phyloP scores from a whole-genome alignment of 2,329 filamentous ascomycete species.

The Fusarium coicis region DNA sequence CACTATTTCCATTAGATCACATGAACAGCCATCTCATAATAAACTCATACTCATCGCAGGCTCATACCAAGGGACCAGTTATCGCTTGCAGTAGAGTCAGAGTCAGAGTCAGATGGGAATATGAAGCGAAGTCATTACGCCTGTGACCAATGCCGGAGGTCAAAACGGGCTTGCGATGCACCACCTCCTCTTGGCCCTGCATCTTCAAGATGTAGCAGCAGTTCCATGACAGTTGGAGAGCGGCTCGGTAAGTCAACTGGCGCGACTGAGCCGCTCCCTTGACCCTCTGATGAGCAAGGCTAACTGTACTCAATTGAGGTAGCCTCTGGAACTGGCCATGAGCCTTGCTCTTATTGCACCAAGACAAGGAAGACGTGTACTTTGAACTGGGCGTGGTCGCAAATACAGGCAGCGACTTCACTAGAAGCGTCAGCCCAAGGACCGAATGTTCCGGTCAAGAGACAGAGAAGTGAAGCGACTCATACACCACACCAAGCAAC shows the following conservation, averaged over 20 bases:
- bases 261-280: not conserved
- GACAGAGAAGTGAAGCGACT: not conserved
- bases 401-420: slow-evolving; percentile 23
- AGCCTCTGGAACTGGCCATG: slow-evolving; percentile 3
- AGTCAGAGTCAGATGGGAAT: not conserved
- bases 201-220: not conserved
- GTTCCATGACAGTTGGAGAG: slow-evolving; percentile 7
- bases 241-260: slow-evolving; percentile 22
- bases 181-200: slow-evolving; percentile 22
- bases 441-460: slow-evolving; percentile 11
- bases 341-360: slow-evolving; percentile 47
- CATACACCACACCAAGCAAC: not conserved
- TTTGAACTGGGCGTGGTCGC: slow-evolving; percentile 40
- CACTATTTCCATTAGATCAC: not conserved
- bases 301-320: not conserved
- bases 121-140: slow-evolving; percentile 43
- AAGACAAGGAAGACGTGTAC: slow-evolving; percentile 48
- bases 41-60: not conserved
- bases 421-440: slow-evolving; percentile 2
- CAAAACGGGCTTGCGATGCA: slow-evolving; percentile 42
- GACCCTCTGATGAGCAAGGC: not conserved
- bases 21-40: not conserved
- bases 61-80: not conserved
- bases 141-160: slow-evolving; percentile 41
- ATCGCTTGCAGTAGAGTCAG: not conserved